Percentiles rank a stretch among this genome's conserved stretches.
Evolutionary conservation across 768 basidiomycete genomes (phyloP).

Genomic region (Solioccasus polychromus): DNA sequence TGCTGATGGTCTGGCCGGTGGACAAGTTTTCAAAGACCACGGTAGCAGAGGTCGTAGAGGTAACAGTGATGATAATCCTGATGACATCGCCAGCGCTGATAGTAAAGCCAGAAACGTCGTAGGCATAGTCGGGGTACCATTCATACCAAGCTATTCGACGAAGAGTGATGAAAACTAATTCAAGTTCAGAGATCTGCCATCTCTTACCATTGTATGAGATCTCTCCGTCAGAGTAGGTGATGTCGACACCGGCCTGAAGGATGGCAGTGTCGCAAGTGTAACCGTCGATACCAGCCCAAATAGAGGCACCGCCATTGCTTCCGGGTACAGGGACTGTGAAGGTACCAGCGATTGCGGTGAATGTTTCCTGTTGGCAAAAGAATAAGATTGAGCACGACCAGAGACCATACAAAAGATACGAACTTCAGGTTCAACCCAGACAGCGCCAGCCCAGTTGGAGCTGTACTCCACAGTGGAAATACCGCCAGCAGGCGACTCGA

Average conservation of each 20-base stretch:
- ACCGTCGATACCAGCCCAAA: slow-evolving; percentile 10
- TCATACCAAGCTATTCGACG: too few species aligned
- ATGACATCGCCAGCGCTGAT: too few species aligned
- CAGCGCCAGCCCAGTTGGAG: slow-evolving; percentile 6
- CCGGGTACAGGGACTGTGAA: slow-evolving; percentile 3
- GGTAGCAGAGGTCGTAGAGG: too few species aligned
- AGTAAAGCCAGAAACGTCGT: too few species aligned
- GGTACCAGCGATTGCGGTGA: slow-evolving; percentile 1
- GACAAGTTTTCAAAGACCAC: too few species aligned
- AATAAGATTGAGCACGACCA: neutral
- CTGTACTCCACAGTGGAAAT: neutral
- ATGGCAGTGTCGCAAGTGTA: neutral
- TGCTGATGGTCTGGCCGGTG: too few species aligned
- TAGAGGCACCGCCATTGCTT: neutral
- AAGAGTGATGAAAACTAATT: too few species aligned
- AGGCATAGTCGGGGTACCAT: too few species aligned
- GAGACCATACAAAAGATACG: neutral
- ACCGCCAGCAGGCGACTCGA: too few species aligned
- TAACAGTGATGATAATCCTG: too few species aligned
- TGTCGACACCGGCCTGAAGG: slow-evolving; percentile 6
- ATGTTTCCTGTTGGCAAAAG: neutral
- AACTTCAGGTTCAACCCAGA: neutral
- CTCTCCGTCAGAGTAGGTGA: neutral
- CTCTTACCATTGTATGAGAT: neutral
- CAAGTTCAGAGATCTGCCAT: too few species aligned